Evolutionary conservation across 805 yeast genomes (phyloP).

Genomic region (Candida methanosorbosa): DNA sequence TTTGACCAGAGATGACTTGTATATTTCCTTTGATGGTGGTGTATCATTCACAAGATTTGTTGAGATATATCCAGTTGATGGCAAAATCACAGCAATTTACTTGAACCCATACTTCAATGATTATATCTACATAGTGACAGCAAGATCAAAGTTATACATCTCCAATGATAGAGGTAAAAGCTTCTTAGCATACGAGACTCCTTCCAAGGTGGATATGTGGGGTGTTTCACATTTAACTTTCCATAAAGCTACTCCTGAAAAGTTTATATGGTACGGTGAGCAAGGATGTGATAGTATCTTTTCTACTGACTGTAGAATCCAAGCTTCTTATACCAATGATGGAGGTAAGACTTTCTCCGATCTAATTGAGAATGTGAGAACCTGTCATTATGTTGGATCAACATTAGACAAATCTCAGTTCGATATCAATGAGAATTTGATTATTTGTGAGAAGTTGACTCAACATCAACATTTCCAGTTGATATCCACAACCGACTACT

Average conservation of each 20-base stretch:
- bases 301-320: constrained; percentile 41
- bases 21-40: constrained; percentile 69
- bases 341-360: constrained; percentile 56
- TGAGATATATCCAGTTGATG: constrained; percentile 23
- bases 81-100: constrained; percentile 42
- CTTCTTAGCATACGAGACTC: constrained; percentile 40
- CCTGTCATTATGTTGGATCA: constrained; percentile 63
- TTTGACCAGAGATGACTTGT: constrained; percentile 45
- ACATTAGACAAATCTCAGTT: constrained; percentile 29
- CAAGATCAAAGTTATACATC: constrained; percentile 38
- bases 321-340: constrained; percentile 56
- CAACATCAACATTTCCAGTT: constrained; percentile 18
- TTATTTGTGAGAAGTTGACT: constrained; percentile 51
- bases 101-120: constrained; percentile 56
- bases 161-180: constrained; percentile 63
- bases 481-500: constrained; percentile 46
- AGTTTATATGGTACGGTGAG: constrained; percentile 65
- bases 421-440: constrained; percentile 34
- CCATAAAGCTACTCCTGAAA: constrained; percentile 44
- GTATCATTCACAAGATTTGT: constrained; percentile 28
- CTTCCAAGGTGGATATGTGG: constrained; percentile 33
- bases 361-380: constrained; percentile 41
- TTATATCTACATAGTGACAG: constrained; percentile 45
- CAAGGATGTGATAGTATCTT: constrained; percentile 41
- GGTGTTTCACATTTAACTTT: constrained; percentile 43